A percentile compares a stretch with the other conserved stretches of the same genome.
Evolutionary conservation across 768 basidiomycete species (phyloP).

Genomic region (Tricholoma sp.): DNA sequence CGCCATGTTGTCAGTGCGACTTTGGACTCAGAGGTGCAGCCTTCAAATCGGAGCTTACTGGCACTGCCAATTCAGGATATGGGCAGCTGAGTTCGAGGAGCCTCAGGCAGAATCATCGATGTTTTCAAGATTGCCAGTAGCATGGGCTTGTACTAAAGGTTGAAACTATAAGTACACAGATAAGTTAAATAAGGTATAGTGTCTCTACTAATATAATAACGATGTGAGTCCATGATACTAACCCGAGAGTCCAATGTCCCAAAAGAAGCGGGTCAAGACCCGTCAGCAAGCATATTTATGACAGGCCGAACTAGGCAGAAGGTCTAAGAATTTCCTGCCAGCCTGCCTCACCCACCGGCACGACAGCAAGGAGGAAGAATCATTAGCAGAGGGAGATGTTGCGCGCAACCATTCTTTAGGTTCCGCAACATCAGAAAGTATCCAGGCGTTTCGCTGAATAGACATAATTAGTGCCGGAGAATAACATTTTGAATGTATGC

Average conservation of each 20-base stretch:
- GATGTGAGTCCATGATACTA: not conserved
- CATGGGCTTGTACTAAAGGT: too few relatives aligned
- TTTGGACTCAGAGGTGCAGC: too few relatives aligned
- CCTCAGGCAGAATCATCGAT: too few relatives aligned
- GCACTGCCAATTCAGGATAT: too few relatives aligned
- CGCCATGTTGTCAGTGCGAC: too few relatives aligned
- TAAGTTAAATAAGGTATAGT: too few relatives aligned
- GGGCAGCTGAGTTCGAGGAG: too few relatives aligned
- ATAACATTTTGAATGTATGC: not conserved
- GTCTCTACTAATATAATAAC: too few relatives aligned
- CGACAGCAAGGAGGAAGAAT: slow-evolving; percentile 2
- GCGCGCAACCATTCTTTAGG: slow-evolving; percentile 31
- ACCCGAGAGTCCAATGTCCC: not conserved
- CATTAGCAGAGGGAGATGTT: slow-evolving; percentile 21
- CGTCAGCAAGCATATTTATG: not conserved
- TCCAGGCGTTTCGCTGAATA: slow-evolving; percentile 32
- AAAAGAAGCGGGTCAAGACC: not conserved
- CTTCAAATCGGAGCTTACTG: too few relatives aligned
- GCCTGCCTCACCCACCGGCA: slow-evolving; percentile 24
- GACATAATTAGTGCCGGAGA: not conserved
- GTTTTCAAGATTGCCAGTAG: too few relatives aligned
- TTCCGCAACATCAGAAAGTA: slow-evolving; percentile 28
- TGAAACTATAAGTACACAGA: too few relatives aligned
- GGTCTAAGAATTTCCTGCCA: slow-evolving; percentile 22
- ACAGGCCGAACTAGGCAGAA: slow-evolving; percentile 3